A percentile compares a stretch with the other conserved stretches of the same genome.
Conservation (phyloP, 352 stramenopile species). For the Phytophthora cajani region DNA sequence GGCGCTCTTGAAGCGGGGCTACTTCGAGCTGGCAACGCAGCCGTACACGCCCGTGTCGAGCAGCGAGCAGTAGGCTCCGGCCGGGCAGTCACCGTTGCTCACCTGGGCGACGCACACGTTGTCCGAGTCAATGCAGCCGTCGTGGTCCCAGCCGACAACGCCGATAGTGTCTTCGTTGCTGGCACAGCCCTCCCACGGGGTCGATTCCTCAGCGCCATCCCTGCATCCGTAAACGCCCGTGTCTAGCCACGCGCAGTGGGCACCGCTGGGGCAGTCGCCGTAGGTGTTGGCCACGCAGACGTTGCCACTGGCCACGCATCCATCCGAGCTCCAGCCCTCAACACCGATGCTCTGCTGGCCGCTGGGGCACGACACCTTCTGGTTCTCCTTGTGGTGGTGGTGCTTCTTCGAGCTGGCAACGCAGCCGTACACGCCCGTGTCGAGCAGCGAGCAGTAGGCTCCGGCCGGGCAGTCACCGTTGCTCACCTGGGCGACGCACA, state of each 20-base stretch:
- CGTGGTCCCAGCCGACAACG: constrained; percentile 39
- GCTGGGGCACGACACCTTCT: not conserved
- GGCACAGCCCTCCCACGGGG: constrained; percentile 24
- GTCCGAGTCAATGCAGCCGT: constrained; percentile 46
- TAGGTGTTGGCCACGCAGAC: constrained; percentile 36
- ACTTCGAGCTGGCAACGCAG: constrained; percentile 18
- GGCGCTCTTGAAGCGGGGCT: constrained; percentile 3
- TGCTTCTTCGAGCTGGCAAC: constrained; percentile 8
- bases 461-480: constrained; percentile 15
- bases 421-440: constrained; percentile 15
- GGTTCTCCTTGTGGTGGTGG: constrained; percentile 11
- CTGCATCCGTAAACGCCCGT: constrained; percentile 39
- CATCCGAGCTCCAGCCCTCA: constrained; percentile 21
- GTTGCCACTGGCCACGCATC: constrained; percentile 21
- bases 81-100: constrained; percentile 27
- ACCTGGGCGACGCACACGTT: constrained; percentile 29
- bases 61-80: constrained; percentile 28
- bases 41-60: constrained; percentile 42
- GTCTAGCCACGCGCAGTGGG: constrained; percentile 34
- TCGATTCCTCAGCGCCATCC: constrained; percentile 29
- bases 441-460: constrained; percentile 30
- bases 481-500: constrained; percentile 19
- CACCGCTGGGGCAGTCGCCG: constrained; percentile 24
- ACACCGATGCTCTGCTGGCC: constrained; percentile 32
- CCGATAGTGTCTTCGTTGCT: constrained; percentile 28